Percentiles rank a stretch among this genome's conserved stretches.
Evolutionary conservation across 495 filamentous ascomycete species (phyloP).

Genomic region (Penicillium bovifimosum): DNA sequence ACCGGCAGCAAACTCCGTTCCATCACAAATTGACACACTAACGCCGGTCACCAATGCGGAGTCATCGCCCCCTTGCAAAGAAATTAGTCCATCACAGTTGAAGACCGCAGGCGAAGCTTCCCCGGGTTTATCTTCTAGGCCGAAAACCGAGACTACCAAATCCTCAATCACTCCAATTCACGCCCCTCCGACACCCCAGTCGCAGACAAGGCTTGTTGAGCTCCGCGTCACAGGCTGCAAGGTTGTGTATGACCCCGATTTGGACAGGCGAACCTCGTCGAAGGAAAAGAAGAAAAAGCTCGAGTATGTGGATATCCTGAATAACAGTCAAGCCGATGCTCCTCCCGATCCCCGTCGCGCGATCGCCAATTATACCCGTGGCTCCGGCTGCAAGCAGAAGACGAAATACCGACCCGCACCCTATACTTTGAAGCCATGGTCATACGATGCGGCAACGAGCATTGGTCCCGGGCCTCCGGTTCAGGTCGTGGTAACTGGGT

Average conservation of each 20-base stretch:
- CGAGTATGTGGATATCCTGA: conserved; percentile 65
- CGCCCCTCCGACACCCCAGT: conserved; percentile 46
- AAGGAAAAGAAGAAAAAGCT: conserved; percentile 65
- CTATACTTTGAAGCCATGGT: conserved; percentile 69
- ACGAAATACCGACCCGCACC: conserved; percentile 67
- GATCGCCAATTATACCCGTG: conserved; percentile 54
- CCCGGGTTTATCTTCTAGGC: conserved; percentile 9
- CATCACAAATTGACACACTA: conserved; percentile 49
- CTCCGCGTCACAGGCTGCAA: conserved; percentile 61
- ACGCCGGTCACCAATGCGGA: conserved; percentile 75
- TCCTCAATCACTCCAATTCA: conserved; percentile 44
- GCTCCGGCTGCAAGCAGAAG: conserved; percentile 61
- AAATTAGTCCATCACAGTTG: conserved; percentile 43
- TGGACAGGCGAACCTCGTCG: conserved; percentile 53
- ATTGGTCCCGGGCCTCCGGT: conserved; percentile 83
- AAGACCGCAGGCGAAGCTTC: conserved; percentile 29
- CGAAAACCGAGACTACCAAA: conserved; percentile 19
- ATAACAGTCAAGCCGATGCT: conserved; percentile 57
- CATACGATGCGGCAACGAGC: conserved; percentile 72
- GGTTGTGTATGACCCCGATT: conserved; percentile 69
- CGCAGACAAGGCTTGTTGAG: conserved; percentile 53
- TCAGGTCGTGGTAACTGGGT: conserved; percentile 86
- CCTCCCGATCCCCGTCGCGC: conserved; percentile 73
- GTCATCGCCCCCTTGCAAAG: conserved; percentile 64
- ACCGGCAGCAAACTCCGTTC: conserved; percentile 39